Conservation (phyloP, 2,329 filamentous ascomycete genomes). For the Scytalidium sp. region DNA sequence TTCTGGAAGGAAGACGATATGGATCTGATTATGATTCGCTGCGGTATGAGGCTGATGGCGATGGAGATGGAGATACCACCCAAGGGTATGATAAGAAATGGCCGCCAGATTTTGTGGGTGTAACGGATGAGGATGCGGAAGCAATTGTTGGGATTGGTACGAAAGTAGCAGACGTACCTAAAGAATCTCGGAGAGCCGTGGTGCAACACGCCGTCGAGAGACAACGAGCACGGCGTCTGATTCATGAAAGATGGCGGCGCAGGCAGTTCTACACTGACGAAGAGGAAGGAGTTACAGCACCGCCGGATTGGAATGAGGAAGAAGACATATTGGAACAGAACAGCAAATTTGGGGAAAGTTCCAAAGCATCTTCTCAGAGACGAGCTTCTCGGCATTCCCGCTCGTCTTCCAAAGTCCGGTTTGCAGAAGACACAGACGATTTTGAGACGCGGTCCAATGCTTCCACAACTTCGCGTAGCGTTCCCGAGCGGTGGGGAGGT, state of each 20-base stretch:
- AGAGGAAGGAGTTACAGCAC: slow-evolving; percentile 71
- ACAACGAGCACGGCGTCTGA: slow-evolving; percentile 21
- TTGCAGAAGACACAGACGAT: slow-evolving; percentile 69
- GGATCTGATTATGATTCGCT: slow-evolving; percentile 9
- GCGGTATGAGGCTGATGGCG: slow-evolving; percentile 12
- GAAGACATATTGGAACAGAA: slow-evolving; percentile 46
- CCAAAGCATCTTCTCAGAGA: slow-evolving; percentile 37
- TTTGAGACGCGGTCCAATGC: slow-evolving; percentile 69
- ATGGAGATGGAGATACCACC: slow-evolving; percentile 5
- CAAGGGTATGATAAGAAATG: slow-evolving; percentile 15
- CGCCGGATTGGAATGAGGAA: slow-evolving; percentile 59
- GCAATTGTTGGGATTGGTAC: slow-evolving; percentile 22
- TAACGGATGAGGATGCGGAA: slow-evolving; percentile 26
- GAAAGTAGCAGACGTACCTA: slow-evolving; percentile 16
- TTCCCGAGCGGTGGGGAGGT: slow-evolving; percentile 73
- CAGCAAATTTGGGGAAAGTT: slow-evolving; percentile 34
- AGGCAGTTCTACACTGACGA: slow-evolving; percentile 81
- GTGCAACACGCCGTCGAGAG: slow-evolving; percentile 21
- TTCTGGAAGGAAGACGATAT: slow-evolving; percentile 5
- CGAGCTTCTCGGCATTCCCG: slow-evolving; percentile 52
- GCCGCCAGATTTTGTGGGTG: slow-evolving; percentile 20
- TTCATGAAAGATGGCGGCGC: slow-evolving; percentile 72
- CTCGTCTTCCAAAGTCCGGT: slow-evolving; percentile 77
- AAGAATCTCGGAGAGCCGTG: slow-evolving; percentile 17
- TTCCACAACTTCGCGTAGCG: slow-evolving; percentile 68